Conservation (phyloP, 306 rosid genomes). For the Erythrophleum fordii region DNA sequence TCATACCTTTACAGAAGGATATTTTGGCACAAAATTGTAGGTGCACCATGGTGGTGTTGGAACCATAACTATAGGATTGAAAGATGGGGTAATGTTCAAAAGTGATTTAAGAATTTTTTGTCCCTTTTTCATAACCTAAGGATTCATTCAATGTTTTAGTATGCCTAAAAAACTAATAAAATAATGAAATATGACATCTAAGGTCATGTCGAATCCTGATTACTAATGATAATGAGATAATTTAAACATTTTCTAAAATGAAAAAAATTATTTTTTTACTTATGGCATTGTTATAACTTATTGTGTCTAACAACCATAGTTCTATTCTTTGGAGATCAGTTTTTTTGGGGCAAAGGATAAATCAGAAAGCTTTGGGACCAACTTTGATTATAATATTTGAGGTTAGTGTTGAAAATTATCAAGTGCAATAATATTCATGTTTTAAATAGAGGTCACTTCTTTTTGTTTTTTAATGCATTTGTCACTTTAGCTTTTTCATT, state of each 20-base stretch:
- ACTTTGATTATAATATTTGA: conserved; percentile 62
- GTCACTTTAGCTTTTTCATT: not conserved
- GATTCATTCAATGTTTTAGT: not conserved
- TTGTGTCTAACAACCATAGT: conserved; percentile 93
- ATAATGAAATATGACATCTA: not conserved
- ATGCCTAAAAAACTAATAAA: conserved; percentile 4
- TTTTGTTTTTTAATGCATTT: not conserved
- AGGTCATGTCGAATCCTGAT: not conserved
- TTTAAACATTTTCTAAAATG: too few species aligned
- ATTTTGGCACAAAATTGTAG: conserved; percentile 53
- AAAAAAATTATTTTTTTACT: conserved; percentile 12
- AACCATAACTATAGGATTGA: conserved; percentile 84
- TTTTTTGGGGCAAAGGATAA: conserved; percentile 89
- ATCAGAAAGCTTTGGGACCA: conserved; percentile 66
- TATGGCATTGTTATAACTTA: conserved; percentile 30
- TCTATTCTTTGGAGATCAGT: conserved; percentile 94
- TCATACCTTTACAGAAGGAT: conserved; percentile 8
- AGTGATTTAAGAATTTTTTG: not conserved
- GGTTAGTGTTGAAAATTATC: conserved; percentile 56
- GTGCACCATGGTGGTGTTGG: conserved; percentile 98
- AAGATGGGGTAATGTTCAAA: conserved; percentile 75
- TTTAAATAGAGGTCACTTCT: conserved; percentile 62
- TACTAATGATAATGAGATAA: not conserved
- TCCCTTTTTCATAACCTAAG: not conserved
- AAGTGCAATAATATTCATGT: conserved; percentile 66